Base-by-base conservation (phyloP, 352 stramenopile species). In the Phytophthora multivora region DNA sequence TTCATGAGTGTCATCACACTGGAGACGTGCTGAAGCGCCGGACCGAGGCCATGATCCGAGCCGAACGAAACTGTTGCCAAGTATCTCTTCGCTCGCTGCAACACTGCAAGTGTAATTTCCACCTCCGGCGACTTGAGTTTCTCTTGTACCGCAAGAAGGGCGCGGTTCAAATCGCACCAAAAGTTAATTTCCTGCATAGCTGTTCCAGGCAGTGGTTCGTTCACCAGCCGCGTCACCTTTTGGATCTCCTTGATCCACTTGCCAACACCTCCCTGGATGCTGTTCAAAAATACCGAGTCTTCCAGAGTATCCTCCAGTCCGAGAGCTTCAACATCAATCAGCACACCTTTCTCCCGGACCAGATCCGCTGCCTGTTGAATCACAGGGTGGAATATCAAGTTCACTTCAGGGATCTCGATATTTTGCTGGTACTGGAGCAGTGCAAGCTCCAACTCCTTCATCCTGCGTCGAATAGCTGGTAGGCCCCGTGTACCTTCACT, bases 161-260 rank as follows among this genome's bases (percentile, higher is more conserved):
- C 90, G 30, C 91, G 83, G 47, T 97, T 88, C 36, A 98, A 73
- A 64, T 97, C 90, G 45, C 79, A 91, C 95, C 95, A 98, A 66
- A 98, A 98, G 66, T 98, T 97, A 41, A 98, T 95, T 63, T 98
- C 95, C 60, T 98, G 92, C 54, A 96, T 92, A 11, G 89, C 79
- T 11, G 85, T 95, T 15, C 90, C 90, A 13, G 86, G 75, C n/a
- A 96, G 60, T n/a, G 88, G 87, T 46, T 96, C 88, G 42, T 86
- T 86, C 23, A 96, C 83, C 3, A 98, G 75, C 9, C 83, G 77
- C 11, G 91, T 97, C 38, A 98, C 90, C 75, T 97, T 97, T 62
- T 98, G 93, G 41, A 98, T 98, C 65, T 98, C 94, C 65, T 96
- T 97, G 60, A 97, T 96, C 94, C 94, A 98, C 49, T 93, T 91